Conservation (phyloP, 2,329 filamentous ascomycete species). For the Xylaria sp. region DNA sequence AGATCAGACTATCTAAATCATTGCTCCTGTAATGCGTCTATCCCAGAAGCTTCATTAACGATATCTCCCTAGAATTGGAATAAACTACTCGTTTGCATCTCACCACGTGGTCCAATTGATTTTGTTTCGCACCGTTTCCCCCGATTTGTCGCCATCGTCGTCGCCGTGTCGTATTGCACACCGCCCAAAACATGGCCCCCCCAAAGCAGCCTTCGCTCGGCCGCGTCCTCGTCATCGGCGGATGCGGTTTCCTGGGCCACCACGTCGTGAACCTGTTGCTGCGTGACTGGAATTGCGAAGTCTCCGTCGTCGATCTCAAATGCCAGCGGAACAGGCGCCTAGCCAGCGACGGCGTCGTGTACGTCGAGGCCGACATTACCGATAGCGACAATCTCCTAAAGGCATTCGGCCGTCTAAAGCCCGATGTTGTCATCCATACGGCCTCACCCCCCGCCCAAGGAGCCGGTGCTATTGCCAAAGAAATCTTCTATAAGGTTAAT, state of each 20-base stretch:
- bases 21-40: background rate
- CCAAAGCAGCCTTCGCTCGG: slow-evolving; percentile 58
- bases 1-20: background rate
- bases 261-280: slow-evolving; percentile 79
- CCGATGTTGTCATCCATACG: slow-evolving; percentile 89
- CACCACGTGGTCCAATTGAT: background rate
- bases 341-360: slow-evolving; percentile 62
- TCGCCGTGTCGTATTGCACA: background rate
- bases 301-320: slow-evolving; percentile 75
- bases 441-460: slow-evolving; percentile 71
- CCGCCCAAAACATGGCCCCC: slow-evolving; percentile 27
- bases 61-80: background rate
- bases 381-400: slow-evolving; percentile 64
- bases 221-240: slow-evolving; percentile 78
- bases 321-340: slow-evolving; percentile 71
- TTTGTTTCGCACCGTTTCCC: background rate
- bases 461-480: slow-evolving; percentile 58
- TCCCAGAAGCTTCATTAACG: background rate
- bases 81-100: background rate
- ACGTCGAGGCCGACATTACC: slow-evolving; percentile 81
- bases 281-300: slow-evolving; percentile 62
- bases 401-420: slow-evolving; percentile 69
- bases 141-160: no score
- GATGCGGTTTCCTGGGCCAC: slow-evolving; percentile 84
- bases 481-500: slow-evolving; percentile 80